Conservation (phyloP, 2,329 filamentous ascomycete species). For the Kalaharituber pfeilii region DNA sequence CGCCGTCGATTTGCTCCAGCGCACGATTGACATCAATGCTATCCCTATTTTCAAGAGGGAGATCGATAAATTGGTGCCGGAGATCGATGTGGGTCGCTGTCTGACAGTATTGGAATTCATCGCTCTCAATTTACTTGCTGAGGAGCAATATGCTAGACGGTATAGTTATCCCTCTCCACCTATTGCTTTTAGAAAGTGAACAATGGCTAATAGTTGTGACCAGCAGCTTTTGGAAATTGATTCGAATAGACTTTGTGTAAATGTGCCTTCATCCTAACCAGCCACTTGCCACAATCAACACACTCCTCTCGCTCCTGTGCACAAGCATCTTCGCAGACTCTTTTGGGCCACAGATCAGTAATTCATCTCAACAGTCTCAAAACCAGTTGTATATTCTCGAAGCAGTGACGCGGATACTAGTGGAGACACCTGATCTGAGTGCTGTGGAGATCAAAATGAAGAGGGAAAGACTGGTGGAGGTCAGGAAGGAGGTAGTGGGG, state of each 20-base stretch:
- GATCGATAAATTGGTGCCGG: conserved; percentile 32
- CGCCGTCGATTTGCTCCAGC: conserved; percentile 10
- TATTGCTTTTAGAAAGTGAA: neutral
- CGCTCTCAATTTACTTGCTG: conserved; percentile 39
- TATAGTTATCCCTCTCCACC: conserved; percentile 3
- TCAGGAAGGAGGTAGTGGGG: conserved; percentile 31
- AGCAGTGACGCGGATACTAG: conserved; percentile 44
- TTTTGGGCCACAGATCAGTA: conserved; percentile 47
- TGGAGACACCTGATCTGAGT: conserved; percentile 36
- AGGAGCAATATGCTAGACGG: conserved; percentile 23
- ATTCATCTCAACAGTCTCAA: conserved; percentile 28
- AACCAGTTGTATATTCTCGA: conserved; percentile 35
- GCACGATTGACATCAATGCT: conserved; percentile 33
- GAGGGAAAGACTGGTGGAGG: conserved; percentile 30
- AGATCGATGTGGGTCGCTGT: conserved; percentile 46
- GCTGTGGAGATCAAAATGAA: conserved; percentile 26
- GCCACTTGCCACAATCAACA: conserved; percentile 42
- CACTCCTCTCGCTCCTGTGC: conserved; percentile 47
- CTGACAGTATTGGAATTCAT: conserved; percentile 47
- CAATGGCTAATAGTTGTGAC: neutral
- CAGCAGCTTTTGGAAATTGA: conserved; percentile 45
- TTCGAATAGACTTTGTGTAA: conserved; percentile 49
- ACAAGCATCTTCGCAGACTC: conserved; percentile 46
- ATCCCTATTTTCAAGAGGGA: conserved; percentile 29
- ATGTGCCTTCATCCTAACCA: conserved; percentile 52